Evolutionary conservation across 306 rosid species (phyloP), one percentile per base, ranked within the genome.

Genomic region (Carpinus viminea): DNA sequence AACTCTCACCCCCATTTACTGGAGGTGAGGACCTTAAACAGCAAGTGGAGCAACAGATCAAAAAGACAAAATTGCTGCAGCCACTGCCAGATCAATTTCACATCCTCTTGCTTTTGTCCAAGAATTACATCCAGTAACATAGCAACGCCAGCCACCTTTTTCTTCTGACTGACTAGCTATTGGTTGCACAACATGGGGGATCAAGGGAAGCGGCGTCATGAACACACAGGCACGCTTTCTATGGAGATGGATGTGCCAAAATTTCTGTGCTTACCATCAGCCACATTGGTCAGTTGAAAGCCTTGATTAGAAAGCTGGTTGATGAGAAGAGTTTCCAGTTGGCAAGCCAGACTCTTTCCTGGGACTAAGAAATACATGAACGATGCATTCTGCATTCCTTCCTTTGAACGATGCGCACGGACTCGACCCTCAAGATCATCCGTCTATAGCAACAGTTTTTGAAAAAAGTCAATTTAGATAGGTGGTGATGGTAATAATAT

Each of bases 271-370:
- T 89, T 93, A 72, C 98, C 99, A 75, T 95, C 98, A 11, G 92
- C 94, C 57, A 83, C 78, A 57, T 95, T 91, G 70, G 88, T 78
- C 68, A 95, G 85, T 46, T 79, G 91, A 64, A 90, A 95, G 69
- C 93, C 98, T 10, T 68, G 89, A 81, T 72, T 82, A 16, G 98
- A 90, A 51, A 95, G 97, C 79, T 90, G 98, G 77, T 93, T 95
- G 83, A 95, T 93, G 86, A 95, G 98, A 69, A 91, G 91, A 52
- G 97, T 90, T 89, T 95, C 97, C 24, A 95, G 81, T 81, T 95
- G 90, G 88, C 97, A 90, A 18, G 98, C 98, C 87, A 93, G 46
- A 85, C 99, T 90, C 91, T 93, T 93, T 20, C 98, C 97, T 0
- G 86, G 85, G 68, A 93, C 96, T 38, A 76, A 80, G 80, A 92